Conservation (phyloP, 164 flowering plant genomes). For the Dillenia turbinata region DNA sequence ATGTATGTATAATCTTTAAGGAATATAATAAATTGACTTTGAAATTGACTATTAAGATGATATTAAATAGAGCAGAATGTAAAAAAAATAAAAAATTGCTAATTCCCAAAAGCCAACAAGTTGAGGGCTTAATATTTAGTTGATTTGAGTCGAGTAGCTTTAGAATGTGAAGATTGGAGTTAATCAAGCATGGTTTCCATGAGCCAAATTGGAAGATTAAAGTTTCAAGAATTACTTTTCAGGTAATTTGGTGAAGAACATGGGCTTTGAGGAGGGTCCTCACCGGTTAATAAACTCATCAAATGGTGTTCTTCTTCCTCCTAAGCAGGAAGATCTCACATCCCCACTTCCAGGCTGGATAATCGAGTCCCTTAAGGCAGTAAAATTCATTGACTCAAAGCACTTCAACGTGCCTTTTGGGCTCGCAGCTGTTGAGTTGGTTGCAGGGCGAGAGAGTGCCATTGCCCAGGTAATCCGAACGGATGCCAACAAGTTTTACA, state of each 20-base stretch:
- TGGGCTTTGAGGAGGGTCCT: slow-evolving; percentile 84
- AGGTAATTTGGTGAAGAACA: slow-evolving; percentile 73
- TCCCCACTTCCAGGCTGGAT: slow-evolving; percentile 98
- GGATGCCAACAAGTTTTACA: slow-evolving; percentile 46
- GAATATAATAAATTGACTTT: too few species aligned
- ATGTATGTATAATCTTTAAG: too few species aligned
- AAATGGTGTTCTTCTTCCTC: slow-evolving; percentile 82
- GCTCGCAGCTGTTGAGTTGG: slow-evolving; percentile 62
- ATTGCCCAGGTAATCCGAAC: slow-evolving; percentile 82
- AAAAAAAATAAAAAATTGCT: too few species aligned
- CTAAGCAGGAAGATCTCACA: slow-evolving; percentile 56
- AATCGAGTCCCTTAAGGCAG: slow-evolving; percentile 86
- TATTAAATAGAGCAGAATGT: too few species aligned
- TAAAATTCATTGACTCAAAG: slow-evolving; percentile 66
- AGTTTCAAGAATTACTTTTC: slow-evolving; percentile 10
- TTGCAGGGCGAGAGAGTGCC: slow-evolving; percentile 92
- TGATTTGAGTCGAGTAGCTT: too few species aligned
- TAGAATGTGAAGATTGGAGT: too few species aligned
- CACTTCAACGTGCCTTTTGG: slow-evolving; percentile 81
- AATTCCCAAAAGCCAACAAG: too few species aligned
- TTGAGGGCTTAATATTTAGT: too few species aligned
- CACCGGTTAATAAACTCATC: slow-evolving; percentile 52
- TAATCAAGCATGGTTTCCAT: too few species aligned
- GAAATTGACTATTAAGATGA: too few species aligned
- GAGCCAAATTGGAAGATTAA: too few species aligned